Conservation (phyloP, 768 basidiomycete species). For the Agrocybe pediades region DNA sequence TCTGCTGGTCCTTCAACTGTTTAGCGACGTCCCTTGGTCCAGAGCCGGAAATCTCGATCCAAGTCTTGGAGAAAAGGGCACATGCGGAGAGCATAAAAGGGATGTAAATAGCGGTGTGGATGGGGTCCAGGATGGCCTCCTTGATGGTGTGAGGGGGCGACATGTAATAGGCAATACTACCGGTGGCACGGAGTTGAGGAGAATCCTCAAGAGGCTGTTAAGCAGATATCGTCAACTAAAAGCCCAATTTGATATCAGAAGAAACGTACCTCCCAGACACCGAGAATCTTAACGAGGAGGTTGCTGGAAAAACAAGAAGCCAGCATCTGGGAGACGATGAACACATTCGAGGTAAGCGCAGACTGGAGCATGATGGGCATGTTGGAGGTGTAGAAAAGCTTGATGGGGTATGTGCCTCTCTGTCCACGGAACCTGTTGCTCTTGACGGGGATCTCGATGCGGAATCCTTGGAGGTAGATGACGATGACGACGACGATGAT, state of each 20-base stretch:
- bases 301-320: constrained; percentile 89
- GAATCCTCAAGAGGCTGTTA: constrained; percentile 89
- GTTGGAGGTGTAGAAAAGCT: constrained; percentile 98
- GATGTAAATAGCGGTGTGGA: constrained; percentile 92
- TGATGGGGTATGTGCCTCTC: constrained; percentile 93
- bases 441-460: constrained; percentile 98
- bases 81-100: constrained; percentile 92
- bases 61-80: constrained; percentile 98
- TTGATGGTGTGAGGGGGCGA: constrained; percentile 94
- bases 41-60: constrained; percentile 98
- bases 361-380: constrained; percentile 99
- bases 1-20: constrained; percentile 97
- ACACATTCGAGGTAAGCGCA: constrained; percentile 91
- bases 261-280: constrained; percentile 92
- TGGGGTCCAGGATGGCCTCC: constrained; percentile 86
- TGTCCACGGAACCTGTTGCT: constrained; percentile 96
- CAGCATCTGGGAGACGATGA: constrained; percentile 96
- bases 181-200: constrained; percentile 85
- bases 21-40: constrained; percentile 96
- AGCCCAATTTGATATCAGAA: background rate
- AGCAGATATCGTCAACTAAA: background rate
- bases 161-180: constrained; percentile 97
- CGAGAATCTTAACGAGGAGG: constrained; percentile 85
- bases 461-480: constrained; percentile 98
- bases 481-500: constrained; percentile 90